Evolutionary conservation across 495 filamentous ascomycete species (phyloP), one percentile per base, ranked within the genome.

Genomic region (Neurospora sp.): DNA sequence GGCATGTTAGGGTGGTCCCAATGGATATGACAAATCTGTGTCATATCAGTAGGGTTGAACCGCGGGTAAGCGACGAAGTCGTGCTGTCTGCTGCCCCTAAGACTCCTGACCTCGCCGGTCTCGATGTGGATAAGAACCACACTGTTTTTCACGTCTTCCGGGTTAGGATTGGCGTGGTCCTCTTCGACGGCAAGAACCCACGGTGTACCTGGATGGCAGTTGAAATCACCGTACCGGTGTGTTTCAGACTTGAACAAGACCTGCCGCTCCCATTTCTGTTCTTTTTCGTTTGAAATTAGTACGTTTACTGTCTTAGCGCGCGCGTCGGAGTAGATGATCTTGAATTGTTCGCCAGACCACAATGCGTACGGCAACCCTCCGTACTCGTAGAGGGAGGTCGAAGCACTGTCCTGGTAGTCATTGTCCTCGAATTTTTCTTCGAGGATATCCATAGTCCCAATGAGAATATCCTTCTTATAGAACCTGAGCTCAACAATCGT

Each of bases 1-100:
- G 85, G 85, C 82, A 87, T 85, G 72, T 83, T 81, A 0, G 85
- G 86, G 77, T 87, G 84, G 42, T 83, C 76, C 85, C 85, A 87
- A 72, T 87, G 81, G 62, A 85, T 80, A 85, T 86, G 87, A 12
- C 79, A 84, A 16, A 87, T 75, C 72, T 79, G 77, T 27, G 76
- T 78, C 1, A 85, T 85, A 46, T 84, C 80, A 20, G 46, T 54
- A 10, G 80, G 81, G 70, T 82, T 83, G 73, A 87, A 87, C 69
- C 83, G 83, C 6, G 86, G 85, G 72, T 84, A 82, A 3, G 79
- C 79, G 73, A 86, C 87, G 75, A 87, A 88, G 72, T 88, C 85
- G 8, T 84, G 83, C 0, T 84, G 85, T 11, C 76, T 49, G 12
- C 74, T 72, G 16, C 85, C 46, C 35, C 76, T 66, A 54, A 54